phyloP scores from a whole-genome alignment of 495 filamentous ascomycete species.

The Staphylotrichum longicolle region DNA sequence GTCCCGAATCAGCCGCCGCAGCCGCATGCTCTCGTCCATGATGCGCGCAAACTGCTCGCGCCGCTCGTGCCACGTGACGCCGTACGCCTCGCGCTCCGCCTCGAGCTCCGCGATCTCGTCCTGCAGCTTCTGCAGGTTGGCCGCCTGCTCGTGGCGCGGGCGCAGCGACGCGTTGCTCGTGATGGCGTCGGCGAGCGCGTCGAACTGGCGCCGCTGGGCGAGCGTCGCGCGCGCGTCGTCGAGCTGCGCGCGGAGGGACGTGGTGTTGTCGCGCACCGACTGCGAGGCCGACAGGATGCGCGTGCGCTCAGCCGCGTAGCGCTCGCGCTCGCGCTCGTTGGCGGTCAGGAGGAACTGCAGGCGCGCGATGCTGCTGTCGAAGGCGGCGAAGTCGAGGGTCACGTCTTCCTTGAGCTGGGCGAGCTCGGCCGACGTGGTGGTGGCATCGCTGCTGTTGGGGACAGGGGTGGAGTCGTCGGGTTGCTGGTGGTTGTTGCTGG shows the following conservation, averaged over 20 bases:
- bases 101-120: constrained; percentile 86
- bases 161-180: constrained; percentile 74
- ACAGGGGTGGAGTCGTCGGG: not conserved
- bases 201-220: constrained; percentile 80
- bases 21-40: constrained; percentile 83
- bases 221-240: constrained; percentile 71
- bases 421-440: constrained; percentile 41
- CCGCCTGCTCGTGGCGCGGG: constrained; percentile 77
- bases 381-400: constrained; percentile 83
- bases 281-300: constrained; percentile 74
- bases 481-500: not conserved
- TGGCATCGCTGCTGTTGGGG: not conserved
- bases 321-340: constrained; percentile 79
- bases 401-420: constrained; percentile 74
- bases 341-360: constrained; percentile 83
- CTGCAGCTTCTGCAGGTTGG: constrained; percentile 73
- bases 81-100: constrained; percentile 77
- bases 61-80: constrained; percentile 78
- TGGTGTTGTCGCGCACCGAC: constrained; percentile 71
- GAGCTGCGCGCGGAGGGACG: constrained; percentile 65
- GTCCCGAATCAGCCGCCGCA: constrained; percentile 82
- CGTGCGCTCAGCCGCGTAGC: constrained; percentile 77
- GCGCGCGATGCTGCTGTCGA: constrained; percentile 82
- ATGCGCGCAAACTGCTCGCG: constrained; percentile 86
- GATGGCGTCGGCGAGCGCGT: constrained; percentile 82